These are phyloP conservation scores for Phyllosticta citrichinensis DNA, from an alignment of 2,329 filamentous ascomycete species.

Conservation along the genomic window DNA sequence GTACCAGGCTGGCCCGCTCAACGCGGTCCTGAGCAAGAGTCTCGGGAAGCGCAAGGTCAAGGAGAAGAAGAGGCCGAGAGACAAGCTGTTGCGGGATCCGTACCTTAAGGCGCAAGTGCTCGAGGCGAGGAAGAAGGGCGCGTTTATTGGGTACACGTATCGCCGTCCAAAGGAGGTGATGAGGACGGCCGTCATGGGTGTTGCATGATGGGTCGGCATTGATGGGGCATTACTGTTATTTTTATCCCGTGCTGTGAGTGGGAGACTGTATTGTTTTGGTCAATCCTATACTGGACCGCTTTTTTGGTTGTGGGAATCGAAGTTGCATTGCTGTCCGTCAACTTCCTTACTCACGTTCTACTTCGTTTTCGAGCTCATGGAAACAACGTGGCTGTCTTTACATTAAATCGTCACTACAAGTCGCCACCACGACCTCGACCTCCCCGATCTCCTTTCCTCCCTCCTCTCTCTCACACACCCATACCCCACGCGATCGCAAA, in stretches of 20 bases:
- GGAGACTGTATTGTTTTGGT: no score
- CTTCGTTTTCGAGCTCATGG: no score
- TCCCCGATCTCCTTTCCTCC: no score
- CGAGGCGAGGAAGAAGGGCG: constrained; percentile 68
- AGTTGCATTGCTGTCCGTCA: no score
- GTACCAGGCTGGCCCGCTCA: background rate
- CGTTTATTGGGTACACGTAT: constrained; percentile 88
- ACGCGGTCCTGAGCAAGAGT: background rate
- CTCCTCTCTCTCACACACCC: background rate
- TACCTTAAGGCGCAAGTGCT: constrained; percentile 57
- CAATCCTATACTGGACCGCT: no score
- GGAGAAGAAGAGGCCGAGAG: constrained; percentile 71
- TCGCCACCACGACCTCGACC: no score
- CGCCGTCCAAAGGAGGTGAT: constrained; percentile 35
- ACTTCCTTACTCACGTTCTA: no score
- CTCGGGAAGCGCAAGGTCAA: constrained; percentile 43
- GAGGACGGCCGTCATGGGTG: background rate
- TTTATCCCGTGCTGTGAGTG: background rate
- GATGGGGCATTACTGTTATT: background rate
- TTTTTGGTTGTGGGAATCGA: no score
- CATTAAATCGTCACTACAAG: background rate
- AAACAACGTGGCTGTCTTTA: no score
- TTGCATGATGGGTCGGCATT: background rate
- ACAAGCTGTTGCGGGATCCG: constrained; percentile 70
- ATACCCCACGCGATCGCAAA: background rate